Percentiles rank a stretch among this genome's conserved stretches.
Evolutionary conservation across 164 flowering plant genomes (phyloP).

Genomic region (Vitis amurensis): DNA sequence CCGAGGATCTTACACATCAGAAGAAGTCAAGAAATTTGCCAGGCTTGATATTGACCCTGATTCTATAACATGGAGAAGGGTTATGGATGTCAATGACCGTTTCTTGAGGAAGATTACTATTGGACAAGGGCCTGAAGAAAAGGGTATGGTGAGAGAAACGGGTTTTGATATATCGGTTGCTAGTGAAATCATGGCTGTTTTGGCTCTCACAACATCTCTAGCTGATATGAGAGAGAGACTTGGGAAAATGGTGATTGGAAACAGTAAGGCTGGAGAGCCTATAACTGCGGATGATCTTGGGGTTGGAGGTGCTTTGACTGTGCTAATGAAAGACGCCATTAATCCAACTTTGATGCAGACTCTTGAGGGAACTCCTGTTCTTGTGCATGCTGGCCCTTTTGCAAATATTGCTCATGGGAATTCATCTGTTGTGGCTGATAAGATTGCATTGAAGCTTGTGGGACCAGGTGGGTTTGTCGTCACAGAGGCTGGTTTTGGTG

Average conservation of each 20-base stretch:
- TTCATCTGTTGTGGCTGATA: constrained; percentile 94
- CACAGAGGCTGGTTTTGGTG: constrained; percentile 99
- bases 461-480: constrained; percentile 98
- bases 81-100: constrained; percentile 96
- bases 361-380: constrained; percentile 97
- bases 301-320: constrained; percentile 94
- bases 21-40: constrained; percentile 77
- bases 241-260: constrained; percentile 94
- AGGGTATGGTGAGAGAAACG: constrained; percentile 95
- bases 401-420: constrained; percentile 99
- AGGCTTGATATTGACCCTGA: constrained; percentile 95
- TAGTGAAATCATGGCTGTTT: constrained; percentile 99
- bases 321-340: constrained; percentile 96
- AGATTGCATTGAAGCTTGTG: constrained; percentile 87
- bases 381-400: constrained; percentile 99
- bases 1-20: constrained; percentile 85
- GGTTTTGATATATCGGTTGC: constrained; percentile 99
- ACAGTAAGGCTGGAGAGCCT: constrained; percentile 91
- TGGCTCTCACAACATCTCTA: constrained; percentile 92
- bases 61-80: constrained; percentile 94
- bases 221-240: constrained; percentile 97
- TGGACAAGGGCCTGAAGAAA: constrained; percentile 98
- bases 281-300: constrained; percentile 98
- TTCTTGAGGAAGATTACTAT: constrained; percentile 85
- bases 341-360: constrained; percentile 99